phyloP scores from a whole-genome alignment of 148 eudicot species.

The Chenopodium album region DNA sequence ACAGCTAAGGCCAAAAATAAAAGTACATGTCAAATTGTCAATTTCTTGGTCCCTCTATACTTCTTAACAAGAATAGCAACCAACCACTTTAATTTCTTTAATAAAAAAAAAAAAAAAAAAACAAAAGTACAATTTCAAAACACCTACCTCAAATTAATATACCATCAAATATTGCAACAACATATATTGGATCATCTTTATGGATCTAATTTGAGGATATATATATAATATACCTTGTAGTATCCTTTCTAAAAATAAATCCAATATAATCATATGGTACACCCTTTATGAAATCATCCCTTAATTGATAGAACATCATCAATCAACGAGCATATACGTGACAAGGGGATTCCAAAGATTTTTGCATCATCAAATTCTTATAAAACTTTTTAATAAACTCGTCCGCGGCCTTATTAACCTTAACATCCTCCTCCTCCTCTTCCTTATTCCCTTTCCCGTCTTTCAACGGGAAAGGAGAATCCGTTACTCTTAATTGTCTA shows the following conservation, averaged over 20 bases:
- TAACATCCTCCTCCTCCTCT: constrained; percentile 35
- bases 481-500: constrained; percentile 64
- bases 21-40: constrained; percentile 19
- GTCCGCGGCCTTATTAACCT: constrained; percentile 64
- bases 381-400: constrained; percentile 71
- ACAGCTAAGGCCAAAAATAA: not conserved
- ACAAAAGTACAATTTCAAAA: not conserved
- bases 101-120: not conserved
- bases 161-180: not conserved
- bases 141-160: not conserved
- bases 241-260: not conserved
- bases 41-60: constrained; percentile 14
- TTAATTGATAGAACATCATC: not conserved
- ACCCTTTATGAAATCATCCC: not conserved
- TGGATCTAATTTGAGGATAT: not conserved
- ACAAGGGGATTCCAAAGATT: constrained; percentile 46
- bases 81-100: constrained; percentile 1
- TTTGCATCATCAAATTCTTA: constrained; percentile 53
- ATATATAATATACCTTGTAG: not conserved
- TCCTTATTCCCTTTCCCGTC: constrained; percentile 31
- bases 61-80: constrained; percentile 21
- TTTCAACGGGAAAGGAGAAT: constrained; percentile 64
- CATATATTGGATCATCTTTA: not conserved
- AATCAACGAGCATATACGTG: constrained; percentile 32
- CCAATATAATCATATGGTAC: not conserved